phyloP scores from a whole-genome alignment of 371 early-diverging fungal genomes.

The Aphelidium insulamus region DNA sequence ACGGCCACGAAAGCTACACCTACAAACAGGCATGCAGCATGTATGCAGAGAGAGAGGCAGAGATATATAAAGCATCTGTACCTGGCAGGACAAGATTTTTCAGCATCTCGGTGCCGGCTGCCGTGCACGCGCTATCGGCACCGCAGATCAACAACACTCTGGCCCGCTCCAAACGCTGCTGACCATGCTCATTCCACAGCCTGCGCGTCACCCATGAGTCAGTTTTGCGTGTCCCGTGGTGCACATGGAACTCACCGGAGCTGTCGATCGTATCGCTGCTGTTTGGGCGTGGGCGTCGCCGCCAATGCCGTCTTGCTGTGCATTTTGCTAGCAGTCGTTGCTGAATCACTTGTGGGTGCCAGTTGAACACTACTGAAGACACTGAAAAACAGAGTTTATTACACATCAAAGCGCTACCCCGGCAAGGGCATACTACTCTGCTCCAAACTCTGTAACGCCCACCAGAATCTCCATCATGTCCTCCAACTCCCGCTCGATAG shows the following conservation, averaged over 20 bases:
- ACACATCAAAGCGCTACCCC: too few species aligned
- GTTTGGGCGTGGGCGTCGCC: conserved; percentile 21
- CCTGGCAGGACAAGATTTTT: conserved; percentile 90
- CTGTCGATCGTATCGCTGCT: conserved; percentile 79
- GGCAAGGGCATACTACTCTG: too few species aligned
- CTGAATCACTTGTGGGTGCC: too few species aligned
- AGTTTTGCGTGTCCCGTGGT: background rate
- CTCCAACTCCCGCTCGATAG: too few species aligned
- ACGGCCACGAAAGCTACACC: conserved; percentile 72
- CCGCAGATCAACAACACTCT: conserved; percentile 61
- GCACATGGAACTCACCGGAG: conserved; percentile 22
- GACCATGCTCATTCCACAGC: conserved; percentile 79
- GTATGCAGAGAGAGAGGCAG: background rate
- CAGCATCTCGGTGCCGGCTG: conserved; percentile 66
- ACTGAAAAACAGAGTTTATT: too few species aligned
- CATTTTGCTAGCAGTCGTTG: too few species aligned
- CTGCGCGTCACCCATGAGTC: conserved; percentile 12
- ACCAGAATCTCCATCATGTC: too few species aligned
- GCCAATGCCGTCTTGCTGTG: too few species aligned
- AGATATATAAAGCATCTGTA: conserved; percentile 11
- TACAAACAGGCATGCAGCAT: conserved; percentile 12
- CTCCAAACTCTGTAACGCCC: too few species aligned
- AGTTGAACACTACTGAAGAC: too few species aligned
- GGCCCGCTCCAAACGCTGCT: conserved; percentile 58
- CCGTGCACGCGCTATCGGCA: too few species aligned